A percentile compares a stretch with the other conserved stretches of the same genome.
These are phyloP conservation scores for Lachnellula willkommii DNA, from an alignment of 2,329 filamentous ascomycete species.

Conservation along the genomic window DNA sequence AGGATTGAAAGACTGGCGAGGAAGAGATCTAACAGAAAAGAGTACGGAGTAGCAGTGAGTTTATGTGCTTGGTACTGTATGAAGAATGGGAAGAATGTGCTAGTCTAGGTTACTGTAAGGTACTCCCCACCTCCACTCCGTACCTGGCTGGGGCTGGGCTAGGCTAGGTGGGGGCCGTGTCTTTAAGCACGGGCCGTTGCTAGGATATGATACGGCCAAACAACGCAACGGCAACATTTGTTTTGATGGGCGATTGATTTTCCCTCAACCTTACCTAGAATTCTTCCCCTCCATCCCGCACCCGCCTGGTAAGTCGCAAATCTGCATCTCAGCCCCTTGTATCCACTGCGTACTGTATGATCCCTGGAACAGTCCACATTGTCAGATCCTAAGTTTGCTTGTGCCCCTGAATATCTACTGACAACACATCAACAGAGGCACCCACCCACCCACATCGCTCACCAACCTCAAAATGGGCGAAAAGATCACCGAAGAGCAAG, in stretches of 20 bases:
- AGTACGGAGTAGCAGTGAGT: background rate
- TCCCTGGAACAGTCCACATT: background rate
- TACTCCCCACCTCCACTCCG: too few species aligned
- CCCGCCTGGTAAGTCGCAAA: background rate
- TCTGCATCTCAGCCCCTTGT: background rate
- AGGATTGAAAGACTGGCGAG: background rate
- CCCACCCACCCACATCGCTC: slow-evolving; percentile 8
- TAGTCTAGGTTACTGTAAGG: background rate
- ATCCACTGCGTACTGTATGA: background rate
- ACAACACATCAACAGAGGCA: slow-evolving; percentile 17
- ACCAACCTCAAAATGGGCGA: slow-evolving; percentile 42
- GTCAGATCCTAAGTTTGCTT: background rate
- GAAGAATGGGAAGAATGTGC: background rate
- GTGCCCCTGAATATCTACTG: slow-evolving; percentile 1
- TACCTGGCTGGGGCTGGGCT: too few species aligned
- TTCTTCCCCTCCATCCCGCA: background rate
- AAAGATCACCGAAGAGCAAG: slow-evolving; percentile 54
- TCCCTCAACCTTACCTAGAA: background rate
- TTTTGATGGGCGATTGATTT: slow-evolving; percentile 1
- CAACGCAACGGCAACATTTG: slow-evolving; percentile 1
- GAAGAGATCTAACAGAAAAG: background rate
- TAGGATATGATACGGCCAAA: background rate
- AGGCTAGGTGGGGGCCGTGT: too few species aligned
- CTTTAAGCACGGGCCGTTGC: too few species aligned
- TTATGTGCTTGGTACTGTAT: background rate